A percentile compares a stretch with the other conserved stretches of the same genome.
Conservation (phyloP, 805 yeast species). For the Yamadazyma scolyti region DNA sequence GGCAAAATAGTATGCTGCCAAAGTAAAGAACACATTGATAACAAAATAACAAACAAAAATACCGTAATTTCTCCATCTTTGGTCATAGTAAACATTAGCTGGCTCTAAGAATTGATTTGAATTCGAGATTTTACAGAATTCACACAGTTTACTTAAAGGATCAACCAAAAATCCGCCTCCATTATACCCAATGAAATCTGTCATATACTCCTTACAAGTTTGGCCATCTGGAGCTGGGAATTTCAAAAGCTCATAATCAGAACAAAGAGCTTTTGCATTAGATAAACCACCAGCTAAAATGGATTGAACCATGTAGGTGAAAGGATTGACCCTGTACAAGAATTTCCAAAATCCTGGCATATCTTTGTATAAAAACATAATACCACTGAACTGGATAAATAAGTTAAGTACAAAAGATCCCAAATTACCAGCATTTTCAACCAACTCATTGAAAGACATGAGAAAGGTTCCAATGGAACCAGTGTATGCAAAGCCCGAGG, state of each 20-base stretch:
- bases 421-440: conserved; percentile 29
- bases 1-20: conserved; percentile 53
- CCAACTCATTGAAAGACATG: conserved; percentile 26
- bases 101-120: conserved; percentile 59
- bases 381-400: conserved; percentile 37
- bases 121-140: conserved; percentile 52
- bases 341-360: conserved; percentile 53
- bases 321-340: conserved; percentile 69
- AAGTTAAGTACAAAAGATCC: conserved; percentile 25
- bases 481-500: conserved; percentile 22
- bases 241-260: conserved; percentile 17
- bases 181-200: conserved; percentile 18
- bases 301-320: conserved; percentile 64
- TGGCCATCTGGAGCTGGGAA: conserved; percentile 19
- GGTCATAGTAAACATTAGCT: conserved; percentile 39
- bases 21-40: conserved; percentile 28
- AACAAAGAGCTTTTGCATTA: conserved; percentile 35
- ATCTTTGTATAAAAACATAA: conserved; percentile 21
- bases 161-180: conserved; percentile 46
- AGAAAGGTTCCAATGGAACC: conserved; percentile 21
- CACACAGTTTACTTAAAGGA: conserved; percentile 50
- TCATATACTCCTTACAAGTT: conserved; percentile 29
- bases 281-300: conserved; percentile 32
- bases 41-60: conserved; percentile 39
- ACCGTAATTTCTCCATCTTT: conserved; percentile 68